Percentiles rank a stretch among this genome's conserved stretches.
phyloP scores from a whole-genome alignment of 768 basidiomycete species.

The Daedaleopsis sinensis region DNA sequence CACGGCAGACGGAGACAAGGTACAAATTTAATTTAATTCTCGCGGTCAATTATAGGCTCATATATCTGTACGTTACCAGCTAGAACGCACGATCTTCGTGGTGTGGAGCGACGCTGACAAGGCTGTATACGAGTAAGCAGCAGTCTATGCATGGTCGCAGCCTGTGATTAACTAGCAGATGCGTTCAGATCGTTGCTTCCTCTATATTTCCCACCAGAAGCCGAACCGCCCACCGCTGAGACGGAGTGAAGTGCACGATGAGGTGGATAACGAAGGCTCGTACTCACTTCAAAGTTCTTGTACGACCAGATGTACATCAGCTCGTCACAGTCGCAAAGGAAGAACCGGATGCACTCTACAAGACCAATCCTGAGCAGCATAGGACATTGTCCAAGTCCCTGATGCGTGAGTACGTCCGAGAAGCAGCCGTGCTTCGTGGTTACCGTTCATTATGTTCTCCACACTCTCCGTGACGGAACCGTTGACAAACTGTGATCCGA shows the following conservation, averaged over 20 bases:
- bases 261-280: neutral
- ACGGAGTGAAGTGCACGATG: neutral
- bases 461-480: too few relatives aligned
- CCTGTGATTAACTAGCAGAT: conserved; percentile 13
- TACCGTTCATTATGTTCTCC: too few relatives aligned
- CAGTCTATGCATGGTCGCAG: neutral
- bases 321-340: too few relatives aligned
- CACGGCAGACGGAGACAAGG: conserved; percentile 46
- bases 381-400: too few relatives aligned
- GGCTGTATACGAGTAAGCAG: conserved; percentile 63
- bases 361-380: too few relatives aligned
- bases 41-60: neutral
- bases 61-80: conserved; percentile 22
- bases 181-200: conserved; percentile 54
- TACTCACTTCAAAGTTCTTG: neutral
- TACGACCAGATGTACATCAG: too few relatives aligned
- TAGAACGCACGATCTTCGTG: conserved; percentile 77
- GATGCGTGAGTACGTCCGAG: too few relatives aligned
- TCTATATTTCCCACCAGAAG: conserved; percentile 57
- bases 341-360: too few relatives aligned
- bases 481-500: too few relatives aligned
- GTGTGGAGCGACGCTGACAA: conserved; percentile 71
- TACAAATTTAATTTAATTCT: conserved; percentile 13
- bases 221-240: neutral
- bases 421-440: too few relatives aligned